Conservation (phyloP, 345 rosid species). For the Eucalyptus marginata region DNA sequence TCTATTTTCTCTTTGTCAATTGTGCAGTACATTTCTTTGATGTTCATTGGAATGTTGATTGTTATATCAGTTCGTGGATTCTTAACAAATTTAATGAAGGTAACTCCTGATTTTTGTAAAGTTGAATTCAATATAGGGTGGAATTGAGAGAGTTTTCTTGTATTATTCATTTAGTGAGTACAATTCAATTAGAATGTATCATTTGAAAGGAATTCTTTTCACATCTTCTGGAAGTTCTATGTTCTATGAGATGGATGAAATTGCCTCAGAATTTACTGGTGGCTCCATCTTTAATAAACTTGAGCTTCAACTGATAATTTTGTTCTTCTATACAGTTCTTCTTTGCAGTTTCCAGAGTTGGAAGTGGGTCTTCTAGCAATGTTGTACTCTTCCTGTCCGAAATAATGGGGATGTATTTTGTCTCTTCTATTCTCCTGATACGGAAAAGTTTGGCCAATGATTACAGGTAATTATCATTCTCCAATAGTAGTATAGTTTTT, state of each 20-base stretch:
- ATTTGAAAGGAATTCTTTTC: background rate
- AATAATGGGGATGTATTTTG: conserved; percentile 98
- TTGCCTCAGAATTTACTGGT: background rate
- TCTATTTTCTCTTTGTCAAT: background rate
- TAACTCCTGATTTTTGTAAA: conserved; percentile 1
- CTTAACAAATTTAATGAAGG: conserved; percentile 92
- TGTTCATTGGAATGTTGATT: conserved; percentile 90
- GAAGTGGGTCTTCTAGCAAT: conserved; percentile 98
- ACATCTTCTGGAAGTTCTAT: background rate
- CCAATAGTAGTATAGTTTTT: background rate
- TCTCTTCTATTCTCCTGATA: conserved; percentile 91
- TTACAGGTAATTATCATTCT: conserved; percentile 47
- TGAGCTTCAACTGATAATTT: background rate
- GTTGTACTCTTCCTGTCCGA: conserved; percentile 92
- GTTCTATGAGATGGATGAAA: background rate
- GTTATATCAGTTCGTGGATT: conserved; percentile 91
- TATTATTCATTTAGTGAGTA: background rate
- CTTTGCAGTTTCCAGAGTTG: conserved; percentile 98
- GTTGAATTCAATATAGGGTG: background rate
- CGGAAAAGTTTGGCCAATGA: conserved; percentile 92
- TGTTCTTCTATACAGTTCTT: conserved; percentile 61
- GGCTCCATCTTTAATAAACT: background rate
- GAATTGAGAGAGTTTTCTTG: background rate
- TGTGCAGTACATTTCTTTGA: conserved; percentile 77
- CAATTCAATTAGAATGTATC: background rate